Base-by-base conservation (phyloP, 169 alveolate species). In the Plasmodium chabaudi region DNA sequence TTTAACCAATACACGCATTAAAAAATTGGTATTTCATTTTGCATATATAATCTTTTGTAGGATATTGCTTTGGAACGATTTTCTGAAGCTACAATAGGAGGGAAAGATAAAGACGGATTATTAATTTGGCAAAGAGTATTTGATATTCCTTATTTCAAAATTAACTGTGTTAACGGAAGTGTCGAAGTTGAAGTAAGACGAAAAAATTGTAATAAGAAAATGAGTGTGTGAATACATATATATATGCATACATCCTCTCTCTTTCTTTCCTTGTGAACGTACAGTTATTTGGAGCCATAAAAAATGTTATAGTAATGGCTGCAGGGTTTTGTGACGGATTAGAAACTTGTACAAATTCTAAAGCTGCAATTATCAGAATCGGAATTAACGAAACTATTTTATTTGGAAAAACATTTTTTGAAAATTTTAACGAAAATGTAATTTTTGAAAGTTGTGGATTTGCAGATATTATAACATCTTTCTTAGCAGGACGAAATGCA, bases 311-410 rank as follows among this genome's bases (percentile, higher is more conserved):
- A 13, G 98, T 99, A 19, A 87, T 97, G 17, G 96, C 98, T 6
- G 98, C 97, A 46, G 99, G 99, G 21, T 96, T 97, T 94, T 96
- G 98, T 68, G 98, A 97, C 71, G 99, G 99, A 13, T 93, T 97
- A 72, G 97, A 97, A 17, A 94, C 93, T 55, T 98, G 98, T 17
- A 75, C 97, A 23, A 97, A 97, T 95, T 95, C 99, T 64, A 97
- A 97, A 73, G 96, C 99, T 9, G 99, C 99, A 42, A 94, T 97
- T 68, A 96, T 97, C 94, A 94, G 99, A 27, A 91, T 95, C 25
- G 99, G 99, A 21, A 94, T 97, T 72, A 95, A 93, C 72, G 99
- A 96, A 84, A 92, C 94, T 91, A 79, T 88, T 61, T 68, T 77
- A 42, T 95, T 96, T 68, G 93, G 93, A 57, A 71, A 72, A 87